Conservation (phyloP, 169 alveolate genomes). For the Perkinsus chesapeaki region DNA sequence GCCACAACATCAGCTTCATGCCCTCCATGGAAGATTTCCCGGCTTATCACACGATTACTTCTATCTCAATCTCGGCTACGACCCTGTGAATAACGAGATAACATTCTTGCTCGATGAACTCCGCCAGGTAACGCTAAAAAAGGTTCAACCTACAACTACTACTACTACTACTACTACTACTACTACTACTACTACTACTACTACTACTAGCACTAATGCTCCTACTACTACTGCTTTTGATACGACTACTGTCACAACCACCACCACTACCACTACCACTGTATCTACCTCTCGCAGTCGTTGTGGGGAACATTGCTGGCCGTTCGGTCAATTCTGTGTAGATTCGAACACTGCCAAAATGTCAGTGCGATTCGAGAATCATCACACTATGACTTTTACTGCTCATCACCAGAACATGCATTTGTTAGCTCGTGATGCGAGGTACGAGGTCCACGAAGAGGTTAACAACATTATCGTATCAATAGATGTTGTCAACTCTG, state of each 20-base stretch:
- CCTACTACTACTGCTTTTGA: too few relatives aligned
- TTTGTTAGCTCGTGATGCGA: background rate
- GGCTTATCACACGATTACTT: background rate
- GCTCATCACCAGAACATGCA: background rate
- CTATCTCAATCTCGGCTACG: background rate
- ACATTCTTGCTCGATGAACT: background rate
- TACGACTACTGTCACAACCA: too few relatives aligned
- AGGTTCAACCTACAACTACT: background rate
- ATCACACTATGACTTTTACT: background rate
- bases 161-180: background rate
- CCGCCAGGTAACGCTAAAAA: background rate
- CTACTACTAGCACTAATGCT: too few relatives aligned
- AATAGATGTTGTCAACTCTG: background rate
- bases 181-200: background rate
- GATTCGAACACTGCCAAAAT: background rate
- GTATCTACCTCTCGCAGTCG: too few relatives aligned
- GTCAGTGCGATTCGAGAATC: background rate
- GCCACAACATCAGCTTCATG: background rate
- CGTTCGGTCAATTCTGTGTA: too few relatives aligned
- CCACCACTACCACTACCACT: too few relatives aligned
- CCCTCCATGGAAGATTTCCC: background rate
- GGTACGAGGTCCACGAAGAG: background rate
- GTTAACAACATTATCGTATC: too few relatives aligned
- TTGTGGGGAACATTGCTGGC: too few relatives aligned
- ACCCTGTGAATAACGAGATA: background rate